phyloP scores from a whole-genome alignment of 495 filamentous ascomycete genomes.

The Daldinia concentrica region DNA sequence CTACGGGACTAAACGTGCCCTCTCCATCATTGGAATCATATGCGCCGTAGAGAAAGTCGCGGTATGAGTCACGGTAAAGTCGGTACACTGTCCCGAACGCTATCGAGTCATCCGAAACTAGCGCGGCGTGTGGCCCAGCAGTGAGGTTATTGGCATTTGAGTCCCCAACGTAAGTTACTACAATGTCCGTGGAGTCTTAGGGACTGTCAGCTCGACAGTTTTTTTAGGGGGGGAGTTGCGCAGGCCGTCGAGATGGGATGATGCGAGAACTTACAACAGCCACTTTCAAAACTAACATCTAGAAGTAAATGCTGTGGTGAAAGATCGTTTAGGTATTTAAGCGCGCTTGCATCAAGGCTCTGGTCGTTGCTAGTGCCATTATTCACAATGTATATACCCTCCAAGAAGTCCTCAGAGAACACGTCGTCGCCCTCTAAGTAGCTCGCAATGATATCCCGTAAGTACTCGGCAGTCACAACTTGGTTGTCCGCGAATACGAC shows the following conservation, averaged over 20 bases:
- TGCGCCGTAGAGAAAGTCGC: neutral
- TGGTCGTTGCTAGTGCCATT: slow-evolving; percentile 46
- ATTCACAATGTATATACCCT: slow-evolving; percentile 43
- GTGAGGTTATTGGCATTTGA: neutral
- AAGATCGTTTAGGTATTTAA: neutral
- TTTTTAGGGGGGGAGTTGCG: neutral
- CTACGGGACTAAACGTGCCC: slow-evolving; percentile 28
- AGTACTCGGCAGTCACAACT: neutral
- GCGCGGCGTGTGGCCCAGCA: neutral
- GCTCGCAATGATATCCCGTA: slow-evolving; percentile 13
- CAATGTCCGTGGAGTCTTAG: neutral
- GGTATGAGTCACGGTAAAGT: neutral
- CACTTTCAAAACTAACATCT: neutral
- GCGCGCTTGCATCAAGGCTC: neutral
- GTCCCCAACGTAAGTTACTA: neutral
- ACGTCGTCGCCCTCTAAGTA: slow-evolving; percentile 37
- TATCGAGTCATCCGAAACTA: neutral
- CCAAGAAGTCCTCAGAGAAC: slow-evolving; percentile 46
- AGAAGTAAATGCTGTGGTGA: neutral
- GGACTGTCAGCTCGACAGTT: neutral
- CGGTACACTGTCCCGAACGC: neutral
- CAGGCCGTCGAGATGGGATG: neutral
- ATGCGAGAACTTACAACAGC: neutral
- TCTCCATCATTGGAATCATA: neutral
- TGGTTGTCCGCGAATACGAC: neutral